Base-by-base conservation (phyloP, 306 rosid genomes). In the Vachellia pachyceras region DNA sequence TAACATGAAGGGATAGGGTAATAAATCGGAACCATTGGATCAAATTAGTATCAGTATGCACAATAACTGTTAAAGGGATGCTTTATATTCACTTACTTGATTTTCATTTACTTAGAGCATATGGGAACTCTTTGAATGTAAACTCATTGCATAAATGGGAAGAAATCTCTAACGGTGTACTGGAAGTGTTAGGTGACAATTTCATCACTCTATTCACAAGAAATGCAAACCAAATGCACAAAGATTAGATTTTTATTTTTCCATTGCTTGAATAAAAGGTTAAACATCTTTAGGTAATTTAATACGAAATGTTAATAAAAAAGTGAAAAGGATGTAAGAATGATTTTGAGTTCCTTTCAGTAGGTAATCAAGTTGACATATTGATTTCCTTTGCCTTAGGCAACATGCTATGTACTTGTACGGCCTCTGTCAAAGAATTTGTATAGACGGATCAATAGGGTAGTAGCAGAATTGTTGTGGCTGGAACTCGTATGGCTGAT, bases 401-500 rank as follows among this genome's bases (percentile, higher is more conserved):
- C 90, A 42, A 75, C 75, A 77, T 91, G 91, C 84, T 93, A 85
- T 55, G 80, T 86, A 66, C 81, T 90, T 65, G 82, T 91, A 42
- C 84, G 94, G 64, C 97, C 97, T 7, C 10, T 91, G 82, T 89
- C 94, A 10, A 93, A 89, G 86, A 88, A 50, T 67, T 42, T 84
- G 70, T 86, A 90, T 80, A 80, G 97, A 78, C 78, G 90, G 82
- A 88, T 89, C 85, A 93, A 89, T 69, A 84, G 94, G 84, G 83
- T 85, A 60, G 81, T 89, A 20, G 90, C 92, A 50, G 92, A 93
- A 66, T 46, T 88, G 67, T 85, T 93, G 72, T 93, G 97, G 97
- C 82, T 91, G 58, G 91, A 93, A 80, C 91, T 93, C 1, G 89
- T 93, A 25, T 93, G 94, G 91, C 82, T 93, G 6, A 63, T 91